phyloP scores from a whole-genome alignment of 768 basidiomycete genomes.

The Atractiella rhizophila region DNA sequence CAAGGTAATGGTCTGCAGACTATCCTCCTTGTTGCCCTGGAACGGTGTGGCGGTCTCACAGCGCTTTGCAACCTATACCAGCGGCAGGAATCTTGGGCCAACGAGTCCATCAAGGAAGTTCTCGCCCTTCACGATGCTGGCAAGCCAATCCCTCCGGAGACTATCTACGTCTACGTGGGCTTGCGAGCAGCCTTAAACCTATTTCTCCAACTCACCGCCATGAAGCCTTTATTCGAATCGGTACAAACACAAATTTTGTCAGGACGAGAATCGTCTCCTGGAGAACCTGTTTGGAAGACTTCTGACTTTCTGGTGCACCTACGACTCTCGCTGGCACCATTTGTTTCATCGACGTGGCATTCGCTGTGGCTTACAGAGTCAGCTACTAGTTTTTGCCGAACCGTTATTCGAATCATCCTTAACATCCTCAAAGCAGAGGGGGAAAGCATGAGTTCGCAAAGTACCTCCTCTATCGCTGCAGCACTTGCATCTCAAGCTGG shows the following conservation, averaged over 20 bases:
- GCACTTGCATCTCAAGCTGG: constrained; percentile 4
- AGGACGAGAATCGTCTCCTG: constrained; percentile 27
- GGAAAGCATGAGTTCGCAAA: constrained; percentile 38
- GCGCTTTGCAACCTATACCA: constrained; percentile 36
- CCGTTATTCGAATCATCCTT: constrained; percentile 48
- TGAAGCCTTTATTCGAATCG: constrained; percentile 63
- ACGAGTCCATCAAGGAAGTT: too few relatives aligned
- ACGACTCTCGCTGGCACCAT: constrained; percentile 41
- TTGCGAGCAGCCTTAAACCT: constrained; percentile 49
- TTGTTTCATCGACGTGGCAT: constrained; percentile 48
- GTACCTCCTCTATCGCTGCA: constrained; percentile 21
- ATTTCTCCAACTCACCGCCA: constrained; percentile 45
- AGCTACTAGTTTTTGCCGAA: constrained; percentile 47
- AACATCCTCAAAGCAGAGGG: constrained; percentile 59
- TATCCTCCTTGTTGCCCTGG: constrained; percentile 49
- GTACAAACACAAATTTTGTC: too few relatives aligned
- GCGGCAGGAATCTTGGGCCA: constrained; percentile 32
- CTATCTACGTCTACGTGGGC: constrained; percentile 48
- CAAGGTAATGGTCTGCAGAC: constrained; percentile 48
- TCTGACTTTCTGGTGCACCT: constrained; percentile 65
- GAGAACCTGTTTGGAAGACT: constrained; percentile 31
- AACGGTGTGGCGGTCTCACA: constrained; percentile 43
- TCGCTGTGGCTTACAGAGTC: constrained; percentile 50
- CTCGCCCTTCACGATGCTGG: too few relatives aligned
- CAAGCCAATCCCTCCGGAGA: too few relatives aligned